These are phyloP conservation scores for Hanseniaspora valbyensis DNA, from an alignment of 805 yeast genomes.

Conservation along the genomic window DNA sequence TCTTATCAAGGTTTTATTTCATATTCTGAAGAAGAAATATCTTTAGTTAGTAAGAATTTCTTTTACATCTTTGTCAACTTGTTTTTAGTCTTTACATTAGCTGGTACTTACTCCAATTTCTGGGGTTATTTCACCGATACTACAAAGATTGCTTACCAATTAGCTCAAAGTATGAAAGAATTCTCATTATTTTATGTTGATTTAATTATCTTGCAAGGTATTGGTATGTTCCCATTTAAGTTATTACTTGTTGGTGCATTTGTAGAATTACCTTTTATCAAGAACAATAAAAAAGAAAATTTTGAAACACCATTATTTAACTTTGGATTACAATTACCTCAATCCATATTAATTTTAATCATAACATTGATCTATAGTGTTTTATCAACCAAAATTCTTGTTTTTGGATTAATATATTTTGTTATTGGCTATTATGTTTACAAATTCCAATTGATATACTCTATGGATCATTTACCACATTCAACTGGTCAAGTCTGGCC, in stretches of 20 bases:
- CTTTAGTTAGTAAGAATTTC: slow-evolving; percentile 84
- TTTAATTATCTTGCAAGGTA: slow-evolving; percentile 65
- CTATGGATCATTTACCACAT: slow-evolving; percentile 91
- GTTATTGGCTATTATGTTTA: slow-evolving; percentile 76
- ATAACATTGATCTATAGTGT: slow-evolving; percentile 81
- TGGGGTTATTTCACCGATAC: slow-evolving; percentile 81
- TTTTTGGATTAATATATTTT: slow-evolving; percentile 77
- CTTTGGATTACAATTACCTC: slow-evolving; percentile 85
- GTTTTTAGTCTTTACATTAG: slow-evolving; percentile 86
- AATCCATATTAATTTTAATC: slow-evolving; percentile 74
- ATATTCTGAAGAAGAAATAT: slow-evolving; percentile 82
- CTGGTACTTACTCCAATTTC: slow-evolving; percentile 77
- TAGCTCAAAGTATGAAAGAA: slow-evolving; percentile 71
- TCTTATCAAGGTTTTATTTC: slow-evolving; percentile 80
- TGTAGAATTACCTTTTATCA: slow-evolving; percentile 59
- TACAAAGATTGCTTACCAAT: slow-evolving; percentile 71
- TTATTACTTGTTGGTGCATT: slow-evolving; percentile 71
- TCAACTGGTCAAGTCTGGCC: slow-evolving; percentile 98
- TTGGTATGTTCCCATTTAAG: slow-evolving; percentile 85
- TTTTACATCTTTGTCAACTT: slow-evolving; percentile 88
- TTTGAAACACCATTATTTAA: slow-evolving; percentile 86
- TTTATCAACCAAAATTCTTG: slow-evolving; percentile 73
- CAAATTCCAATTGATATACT: slow-evolving; percentile 80
- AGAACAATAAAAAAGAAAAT: slow-evolving; percentile 48
- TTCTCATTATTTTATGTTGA: slow-evolving; percentile 85